Evolutionary conservation across 768 basidiomycete genomes (phyloP).

Genomic region (Sarcodon sp.): DNA sequence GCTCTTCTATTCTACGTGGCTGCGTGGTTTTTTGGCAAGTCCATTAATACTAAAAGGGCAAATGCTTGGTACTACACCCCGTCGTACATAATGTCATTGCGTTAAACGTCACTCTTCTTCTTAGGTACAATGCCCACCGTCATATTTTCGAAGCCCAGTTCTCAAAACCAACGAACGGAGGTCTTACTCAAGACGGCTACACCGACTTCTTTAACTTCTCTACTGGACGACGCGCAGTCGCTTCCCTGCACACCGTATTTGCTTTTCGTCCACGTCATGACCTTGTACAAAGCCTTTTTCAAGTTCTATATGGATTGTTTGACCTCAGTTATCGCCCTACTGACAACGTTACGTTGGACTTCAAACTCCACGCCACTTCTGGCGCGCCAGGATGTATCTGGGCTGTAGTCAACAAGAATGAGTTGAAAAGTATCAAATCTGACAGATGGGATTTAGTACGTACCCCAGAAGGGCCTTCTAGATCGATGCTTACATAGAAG

Average conservation of each 20-base stretch:
- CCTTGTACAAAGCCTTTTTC: slow-evolving; percentile 50
- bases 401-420: slow-evolving; percentile 74
- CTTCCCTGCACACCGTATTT: slow-evolving; percentile 71
- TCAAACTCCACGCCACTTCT: slow-evolving; percentile 46
- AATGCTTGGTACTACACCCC: slow-evolving; percentile 44
- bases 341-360: slow-evolving; percentile 70
- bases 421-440: slow-evolving; percentile 54
- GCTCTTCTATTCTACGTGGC: slow-evolving; percentile 43
- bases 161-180: slow-evolving; percentile 45
- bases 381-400: slow-evolving; percentile 63
- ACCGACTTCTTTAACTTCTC: slow-evolving; percentile 80
- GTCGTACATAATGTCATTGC: slow-evolving; percentile 1
- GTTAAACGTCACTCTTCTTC: slow-evolving; percentile 5
- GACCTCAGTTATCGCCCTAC: slow-evolving; percentile 62
- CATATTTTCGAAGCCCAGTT: slow-evolving; percentile 61
- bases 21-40: slow-evolving; percentile 47
- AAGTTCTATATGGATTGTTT: slow-evolving; percentile 47
- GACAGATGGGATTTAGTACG: slow-evolving; percentile 81
- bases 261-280: slow-evolving; percentile 78
- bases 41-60: slow-evolving; percentile 44
- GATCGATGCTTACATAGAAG: not conserved
- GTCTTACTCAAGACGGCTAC: slow-evolving; percentile 43
- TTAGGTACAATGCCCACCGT: slow-evolving; percentile 49
- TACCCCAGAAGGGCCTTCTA: slow-evolving; percentile 6
- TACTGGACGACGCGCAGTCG: slow-evolving; percentile 69